A percentile compares a stretch with the other conserved stretches of the same genome.
Conservation (phyloP, 257 asterid species). For the Gentiana straminea region DNA sequence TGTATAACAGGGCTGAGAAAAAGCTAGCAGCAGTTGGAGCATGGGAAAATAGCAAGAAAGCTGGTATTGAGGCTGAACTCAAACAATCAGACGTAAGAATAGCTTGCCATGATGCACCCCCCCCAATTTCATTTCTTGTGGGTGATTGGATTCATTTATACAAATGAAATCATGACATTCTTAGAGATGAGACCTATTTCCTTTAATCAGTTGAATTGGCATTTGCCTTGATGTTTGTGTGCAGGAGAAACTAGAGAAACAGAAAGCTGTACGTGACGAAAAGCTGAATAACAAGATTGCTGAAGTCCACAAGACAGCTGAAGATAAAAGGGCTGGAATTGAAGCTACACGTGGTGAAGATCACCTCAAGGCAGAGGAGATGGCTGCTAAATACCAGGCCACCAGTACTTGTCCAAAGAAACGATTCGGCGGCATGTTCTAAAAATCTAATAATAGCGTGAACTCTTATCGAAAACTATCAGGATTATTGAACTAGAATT, state of each 20-base stretch:
- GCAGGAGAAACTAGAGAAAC: conserved; percentile 73
- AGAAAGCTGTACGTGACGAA: conserved; percentile 70
- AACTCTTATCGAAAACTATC: conserved; percentile 10
- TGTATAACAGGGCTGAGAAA: conserved; percentile 60
- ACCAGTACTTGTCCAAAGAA: conserved; percentile 88
- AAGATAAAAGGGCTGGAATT: conserved; percentile 61
- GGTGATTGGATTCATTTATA: no score
- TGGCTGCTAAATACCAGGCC: conserved; percentile 75
- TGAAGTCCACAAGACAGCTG: conserved; percentile 62
- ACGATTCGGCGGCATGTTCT: conserved; percentile 50
- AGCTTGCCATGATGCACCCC: neutral
- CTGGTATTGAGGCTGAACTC: conserved; percentile 73
- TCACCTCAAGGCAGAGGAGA: conserved; percentile 83
- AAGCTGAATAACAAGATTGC: conserved; percentile 71
- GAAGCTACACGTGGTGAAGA: conserved; percentile 86
- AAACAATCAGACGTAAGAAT: conserved; percentile 64
- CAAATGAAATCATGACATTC: no score
- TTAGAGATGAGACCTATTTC: no score
- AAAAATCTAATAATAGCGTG: conserved; percentile 17
- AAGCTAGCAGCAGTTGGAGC: conserved; percentile 50
- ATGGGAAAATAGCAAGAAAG: conserved; percentile 97
- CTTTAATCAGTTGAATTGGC: no score
- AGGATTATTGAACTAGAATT: conserved; percentile 14
- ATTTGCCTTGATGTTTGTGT: no score
- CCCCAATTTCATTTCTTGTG: no score